phyloP scores from a whole-genome alignment of 768 basidiomycete species.

The Termitomyces sp. region DNA sequence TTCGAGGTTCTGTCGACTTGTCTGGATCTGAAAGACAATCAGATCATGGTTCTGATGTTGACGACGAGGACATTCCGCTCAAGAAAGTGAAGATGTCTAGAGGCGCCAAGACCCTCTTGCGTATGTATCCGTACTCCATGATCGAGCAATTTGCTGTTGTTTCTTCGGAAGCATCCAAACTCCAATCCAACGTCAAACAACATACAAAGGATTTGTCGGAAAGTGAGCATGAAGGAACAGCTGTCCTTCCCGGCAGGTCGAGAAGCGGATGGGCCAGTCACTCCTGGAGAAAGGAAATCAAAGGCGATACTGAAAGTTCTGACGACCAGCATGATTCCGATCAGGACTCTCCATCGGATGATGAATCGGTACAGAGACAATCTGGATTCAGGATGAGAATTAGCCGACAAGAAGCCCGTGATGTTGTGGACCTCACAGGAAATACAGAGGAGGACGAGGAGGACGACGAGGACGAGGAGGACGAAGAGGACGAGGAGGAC shows the following conservation, averaged over 20 bases:
- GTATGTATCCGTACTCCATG: conserved; percentile 55
- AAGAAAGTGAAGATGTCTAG: conserved; percentile 17
- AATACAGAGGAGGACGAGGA: conserved; percentile 7
- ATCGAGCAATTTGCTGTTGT: conserved; percentile 27
- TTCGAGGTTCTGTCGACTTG: background rate
- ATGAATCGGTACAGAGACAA: background rate
- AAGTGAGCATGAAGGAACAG: conserved; percentile 28
- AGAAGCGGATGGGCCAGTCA: conserved; percentile 30
- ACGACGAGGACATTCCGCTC: background rate
- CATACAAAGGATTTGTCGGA: conserved; percentile 11
- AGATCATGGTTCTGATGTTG: background rate
- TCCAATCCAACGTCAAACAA: conserved; percentile 9
- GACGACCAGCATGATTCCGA: conserved; percentile 22
- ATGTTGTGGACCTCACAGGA: conserved; percentile 15
- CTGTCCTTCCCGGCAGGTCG: conserved; percentile 48
- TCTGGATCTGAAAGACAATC: background rate
- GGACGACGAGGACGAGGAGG: background rate
- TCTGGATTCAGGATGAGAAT: conserved; percentile 1
- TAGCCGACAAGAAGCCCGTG: conserved; percentile 14
- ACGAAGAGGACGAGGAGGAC: background rate
- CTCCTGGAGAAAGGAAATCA: conserved; percentile 36
- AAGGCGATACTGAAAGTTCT: conserved; percentile 62
- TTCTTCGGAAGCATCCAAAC: conserved; percentile 6
- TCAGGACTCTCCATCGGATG: background rate
- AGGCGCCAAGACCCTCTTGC: conserved; percentile 31